Conservation (phyloP, 2,329 filamentous ascomycete genomes). For the Thielaviopsis cerberus region DNA sequence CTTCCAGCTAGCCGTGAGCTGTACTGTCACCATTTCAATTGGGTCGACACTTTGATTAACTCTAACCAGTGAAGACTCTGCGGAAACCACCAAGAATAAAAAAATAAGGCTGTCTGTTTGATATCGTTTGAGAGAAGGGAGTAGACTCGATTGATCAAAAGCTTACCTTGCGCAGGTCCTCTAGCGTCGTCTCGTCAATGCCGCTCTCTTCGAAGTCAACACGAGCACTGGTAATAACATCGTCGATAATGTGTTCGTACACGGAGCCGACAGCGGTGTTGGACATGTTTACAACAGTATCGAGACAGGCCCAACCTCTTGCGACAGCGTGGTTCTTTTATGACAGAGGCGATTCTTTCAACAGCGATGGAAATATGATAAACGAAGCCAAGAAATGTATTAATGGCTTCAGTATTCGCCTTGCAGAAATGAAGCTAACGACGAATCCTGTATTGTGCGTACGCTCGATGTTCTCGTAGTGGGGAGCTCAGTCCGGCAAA, state of each 20-base stretch:
- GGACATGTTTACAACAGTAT: conserved; percentile 29
- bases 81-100: not conserved
- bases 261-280: conserved; percentile 50
- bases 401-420: no score
- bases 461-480: not conserved
- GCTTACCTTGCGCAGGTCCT: conserved; percentile 75
- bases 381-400: not conserved
- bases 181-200: conserved; percentile 68
- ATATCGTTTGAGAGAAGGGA: not conserved
- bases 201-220: conserved; percentile 96
- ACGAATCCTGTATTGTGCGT: not conserved
- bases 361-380: not conserved
- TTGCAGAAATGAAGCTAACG: not conserved
- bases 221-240: conserved; percentile 79
- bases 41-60: not conserved
- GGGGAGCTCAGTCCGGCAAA: not conserved
- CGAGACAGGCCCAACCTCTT: not conserved
- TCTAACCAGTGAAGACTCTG: not conserved
- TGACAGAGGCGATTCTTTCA: not conserved
- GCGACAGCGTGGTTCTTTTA: not conserved
- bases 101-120: not conserved
- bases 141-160: conserved; percentile 9
- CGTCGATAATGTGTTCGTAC: conserved; percentile 60
- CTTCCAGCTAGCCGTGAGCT: not conserved
- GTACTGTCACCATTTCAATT: not conserved